phyloP scores from a whole-genome alignment of 768 basidiomycete species.

The Trametes cinnabarina region DNA sequence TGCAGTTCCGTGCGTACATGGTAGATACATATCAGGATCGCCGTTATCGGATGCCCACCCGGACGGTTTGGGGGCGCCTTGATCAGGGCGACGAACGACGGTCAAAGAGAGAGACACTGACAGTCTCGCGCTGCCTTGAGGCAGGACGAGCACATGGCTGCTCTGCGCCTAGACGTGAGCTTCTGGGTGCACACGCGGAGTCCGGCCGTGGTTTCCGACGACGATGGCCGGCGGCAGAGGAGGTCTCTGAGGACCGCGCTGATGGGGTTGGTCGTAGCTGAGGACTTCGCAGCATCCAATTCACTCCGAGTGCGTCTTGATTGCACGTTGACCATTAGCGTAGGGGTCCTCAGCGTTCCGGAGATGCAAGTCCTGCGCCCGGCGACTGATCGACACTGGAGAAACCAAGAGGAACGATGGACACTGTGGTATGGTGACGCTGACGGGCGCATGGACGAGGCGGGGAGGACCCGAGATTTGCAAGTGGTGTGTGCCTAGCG shows the following conservation, averaged over 20 bases:
- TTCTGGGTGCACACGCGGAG: neutral
- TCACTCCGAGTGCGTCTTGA: neutral
- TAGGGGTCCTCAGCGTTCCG: neutral
- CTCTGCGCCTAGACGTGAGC: neutral
- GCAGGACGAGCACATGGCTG: slow-evolving; percentile 2
- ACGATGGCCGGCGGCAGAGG: neutral
- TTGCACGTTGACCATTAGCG: neutral
- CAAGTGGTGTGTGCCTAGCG: neutral
- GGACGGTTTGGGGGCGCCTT: no score
- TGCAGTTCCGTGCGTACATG: neutral
- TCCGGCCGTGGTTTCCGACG: neutral
- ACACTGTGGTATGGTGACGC: no score
- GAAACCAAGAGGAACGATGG: neutral
- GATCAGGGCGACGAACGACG: neutral
- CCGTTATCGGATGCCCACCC: neutral
- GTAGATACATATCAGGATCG: neutral
- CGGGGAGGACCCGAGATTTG: neutral
- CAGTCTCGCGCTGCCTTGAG: neutral
- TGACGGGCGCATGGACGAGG: neutral
- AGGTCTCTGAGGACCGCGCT: neutral
- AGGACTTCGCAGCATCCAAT: neutral
- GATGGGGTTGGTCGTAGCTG: slow-evolving; percentile 1
- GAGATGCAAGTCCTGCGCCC: neutral
- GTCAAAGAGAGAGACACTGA: neutral
- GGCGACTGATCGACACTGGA: neutral